Percentiles rank a stretch among this genome's conserved stretches.
phyloP scores from a whole-genome alignment of 164 flowering plant genomes.

The Macadamia tetraphylla region DNA sequence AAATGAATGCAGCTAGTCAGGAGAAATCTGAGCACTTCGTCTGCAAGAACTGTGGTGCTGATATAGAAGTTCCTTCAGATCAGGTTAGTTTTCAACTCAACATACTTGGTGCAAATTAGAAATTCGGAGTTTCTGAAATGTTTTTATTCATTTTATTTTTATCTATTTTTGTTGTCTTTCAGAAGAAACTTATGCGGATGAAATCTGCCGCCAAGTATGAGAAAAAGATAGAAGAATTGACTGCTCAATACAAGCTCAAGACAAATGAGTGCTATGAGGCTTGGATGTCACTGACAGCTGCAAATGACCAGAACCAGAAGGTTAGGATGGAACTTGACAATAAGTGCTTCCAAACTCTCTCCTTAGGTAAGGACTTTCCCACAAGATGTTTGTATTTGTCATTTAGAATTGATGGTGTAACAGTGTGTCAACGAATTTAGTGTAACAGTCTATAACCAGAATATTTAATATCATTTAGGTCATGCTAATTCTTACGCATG shows the following conservation, averaged over 20 bases:
- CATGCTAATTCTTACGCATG: not conserved
- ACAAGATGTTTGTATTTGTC: not conserved
- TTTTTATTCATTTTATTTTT: not conserved
- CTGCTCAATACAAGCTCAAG: conserved; percentile 46
- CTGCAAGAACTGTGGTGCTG: conserved; percentile 55
- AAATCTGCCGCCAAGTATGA: conserved; percentile 56
- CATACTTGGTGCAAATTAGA: not conserved
- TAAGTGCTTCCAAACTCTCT: conserved; percentile 38
- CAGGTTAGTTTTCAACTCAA: conserved; percentile 35
- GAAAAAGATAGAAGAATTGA: conserved; percentile 66
- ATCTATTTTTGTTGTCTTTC: conserved; percentile 2
- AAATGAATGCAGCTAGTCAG: conserved; percentile 28
- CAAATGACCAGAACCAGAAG: conserved; percentile 65
- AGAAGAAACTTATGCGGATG: conserved; percentile 44
- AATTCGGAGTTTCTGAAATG: not conserved
- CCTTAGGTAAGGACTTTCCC: conserved; percentile 40
- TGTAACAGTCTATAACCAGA: too few relatives aligned
- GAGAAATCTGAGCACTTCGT: conserved; percentile 28
- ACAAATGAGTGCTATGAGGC: conserved; percentile 76
- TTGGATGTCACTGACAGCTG: conserved; percentile 74
- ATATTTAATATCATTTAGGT: too few relatives aligned
- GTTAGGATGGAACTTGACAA: conserved; percentile 66
- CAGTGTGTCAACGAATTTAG: too few relatives aligned
- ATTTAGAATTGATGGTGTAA: not conserved
- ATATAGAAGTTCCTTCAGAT: conserved; percentile 46